Evolutionary conservation across 2,329 filamentous ascomycete genomes (phyloP).

Genomic region (Pseudogymnoascus pannorum): DNA sequence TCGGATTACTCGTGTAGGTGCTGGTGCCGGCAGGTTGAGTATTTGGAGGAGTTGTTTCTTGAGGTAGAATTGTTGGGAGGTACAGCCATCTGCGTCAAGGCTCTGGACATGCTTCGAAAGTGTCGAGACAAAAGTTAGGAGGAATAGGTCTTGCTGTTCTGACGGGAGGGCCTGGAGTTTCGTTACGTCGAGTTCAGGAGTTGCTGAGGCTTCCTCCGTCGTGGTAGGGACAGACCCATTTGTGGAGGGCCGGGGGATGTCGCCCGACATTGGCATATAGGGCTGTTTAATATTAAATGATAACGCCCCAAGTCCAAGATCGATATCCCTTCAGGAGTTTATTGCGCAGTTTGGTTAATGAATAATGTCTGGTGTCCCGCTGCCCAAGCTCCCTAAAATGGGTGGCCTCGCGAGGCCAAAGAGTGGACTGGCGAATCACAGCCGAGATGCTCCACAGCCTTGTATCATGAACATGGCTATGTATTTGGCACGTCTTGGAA

Average conservation of each 20-base stretch:
- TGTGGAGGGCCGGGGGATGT: slow-evolving; percentile 23
- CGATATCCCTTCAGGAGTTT: slow-evolving; percentile 1
- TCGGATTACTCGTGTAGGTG: slow-evolving; percentile 79
- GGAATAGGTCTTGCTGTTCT: slow-evolving; percentile 92
- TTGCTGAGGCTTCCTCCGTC: slow-evolving; percentile 37
- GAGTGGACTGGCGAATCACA: slow-evolving; percentile 8
- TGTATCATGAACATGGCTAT: not conserved
- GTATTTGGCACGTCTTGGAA: slow-evolving; percentile 3
- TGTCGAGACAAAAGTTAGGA: slow-evolving; percentile 80
- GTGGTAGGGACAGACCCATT: slow-evolving; percentile 30
- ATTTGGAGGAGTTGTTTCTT: slow-evolving; percentile 95
- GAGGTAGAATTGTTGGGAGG: slow-evolving; percentile 80
- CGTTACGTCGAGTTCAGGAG: slow-evolving; percentile 76
- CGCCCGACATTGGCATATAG: slow-evolving; percentile 24
- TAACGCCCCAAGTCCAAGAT: not conserved
- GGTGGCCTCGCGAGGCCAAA: slow-evolving; percentile 6
- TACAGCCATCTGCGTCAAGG: slow-evolving; percentile 72
- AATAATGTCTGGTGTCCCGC: slow-evolving; percentile 2
- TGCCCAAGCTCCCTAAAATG: not conserved
- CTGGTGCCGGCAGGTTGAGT: slow-evolving; percentile 71
- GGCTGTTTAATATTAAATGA: not conserved
- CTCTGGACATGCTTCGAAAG: slow-evolving; percentile 72
- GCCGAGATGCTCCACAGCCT: slow-evolving; percentile 5
- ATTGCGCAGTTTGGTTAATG: not conserved
- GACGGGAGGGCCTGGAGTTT: slow-evolving; percentile 85